Evolutionary conservation across 805 yeast genomes (phyloP).

Genomic region (Hanseniaspora lindneri): DNA sequence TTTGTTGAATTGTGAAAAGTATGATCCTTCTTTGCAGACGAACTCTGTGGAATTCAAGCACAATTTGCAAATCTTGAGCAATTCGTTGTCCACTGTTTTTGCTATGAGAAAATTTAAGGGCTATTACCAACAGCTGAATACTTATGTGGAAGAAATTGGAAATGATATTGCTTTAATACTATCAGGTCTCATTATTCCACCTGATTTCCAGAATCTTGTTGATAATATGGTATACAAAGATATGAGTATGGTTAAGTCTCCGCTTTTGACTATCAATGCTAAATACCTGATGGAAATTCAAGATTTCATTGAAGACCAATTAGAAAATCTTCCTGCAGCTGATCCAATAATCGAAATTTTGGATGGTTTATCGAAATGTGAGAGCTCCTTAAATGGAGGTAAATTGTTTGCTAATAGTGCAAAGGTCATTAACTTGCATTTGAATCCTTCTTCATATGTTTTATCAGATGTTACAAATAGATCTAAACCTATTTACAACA

Average conservation of each 20-base stretch:
- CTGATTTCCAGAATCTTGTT: constrained; percentile 25
- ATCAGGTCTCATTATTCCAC: constrained; percentile 23
- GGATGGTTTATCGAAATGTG: constrained; percentile 31
- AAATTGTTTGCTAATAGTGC: constrained; percentile 33
- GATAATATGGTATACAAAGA: constrained; percentile 26
- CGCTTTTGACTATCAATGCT: constrained; percentile 36
- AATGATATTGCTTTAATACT: constrained; percentile 24
- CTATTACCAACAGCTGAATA: constrained; percentile 28
- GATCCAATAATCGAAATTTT: constrained; percentile 43
- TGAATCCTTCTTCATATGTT: constrained; percentile 45
- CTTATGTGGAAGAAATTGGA: constrained; percentile 26
- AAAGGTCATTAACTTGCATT: constrained; percentile 42
- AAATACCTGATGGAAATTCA: constrained; percentile 38
- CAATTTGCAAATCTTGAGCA: constrained; percentile 21
- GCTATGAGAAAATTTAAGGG: constrained; percentile 24
- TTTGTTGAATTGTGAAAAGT: constrained; percentile 21
- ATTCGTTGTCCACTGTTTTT: constrained; percentile 24
- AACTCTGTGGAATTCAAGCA: constrained; percentile 8
- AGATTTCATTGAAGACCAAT: constrained; percentile 33
- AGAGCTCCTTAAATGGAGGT: constrained; percentile 21
- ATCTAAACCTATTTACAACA: constrained; percentile 48
- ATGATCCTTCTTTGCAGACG: constrained; percentile 19
- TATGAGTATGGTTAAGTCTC: constrained; percentile 27
- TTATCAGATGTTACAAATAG: constrained; percentile 42
- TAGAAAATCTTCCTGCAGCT: constrained; percentile 38